phyloP scores from a whole-genome alignment of 1,284 basidiomycete species.

The Ustilago curta region DNA sequence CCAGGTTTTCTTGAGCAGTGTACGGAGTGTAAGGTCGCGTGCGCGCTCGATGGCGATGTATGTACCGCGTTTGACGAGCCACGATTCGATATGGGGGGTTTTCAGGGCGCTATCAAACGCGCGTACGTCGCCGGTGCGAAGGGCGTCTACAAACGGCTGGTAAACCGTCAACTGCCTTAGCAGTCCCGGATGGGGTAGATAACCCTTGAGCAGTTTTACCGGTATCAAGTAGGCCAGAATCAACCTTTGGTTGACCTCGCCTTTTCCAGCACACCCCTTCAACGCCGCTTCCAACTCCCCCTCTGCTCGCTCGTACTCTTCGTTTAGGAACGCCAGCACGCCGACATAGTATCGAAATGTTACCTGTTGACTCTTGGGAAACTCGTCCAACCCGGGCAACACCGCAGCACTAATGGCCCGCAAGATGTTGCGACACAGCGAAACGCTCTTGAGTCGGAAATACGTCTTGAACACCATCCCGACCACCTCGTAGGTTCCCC shows the following conservation, averaged over 20 bases:
- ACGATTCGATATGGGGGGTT: constrained; percentile 73
- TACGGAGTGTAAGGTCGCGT: constrained; percentile 84
- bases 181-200: constrained; percentile 81
- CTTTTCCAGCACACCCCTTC: constrained; percentile 79
- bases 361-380: constrained; percentile 88
- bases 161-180: constrained; percentile 80
- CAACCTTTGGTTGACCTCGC: constrained; percentile 82
- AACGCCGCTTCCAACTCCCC: constrained; percentile 84
- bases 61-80: constrained; percentile 83
- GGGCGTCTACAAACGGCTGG: constrained; percentile 71
- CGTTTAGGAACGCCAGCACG: constrained; percentile 90
- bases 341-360: constrained; percentile 85
- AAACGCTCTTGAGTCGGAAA: constrained; percentile 91
- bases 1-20: constrained; percentile 76
- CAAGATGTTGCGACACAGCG: constrained; percentile 89
- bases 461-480: constrained; percentile 92
- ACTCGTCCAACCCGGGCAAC: constrained; percentile 80
- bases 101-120: constrained; percentile 80
- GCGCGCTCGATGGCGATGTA: constrained; percentile 89
- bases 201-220: constrained; percentile 84
- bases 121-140: constrained; percentile 82
- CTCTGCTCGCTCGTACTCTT: constrained; percentile 83
- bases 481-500: constrained; percentile 94
- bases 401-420: constrained; percentile 89
- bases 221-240: constrained; percentile 91